A percentile compares a stretch with the other conserved stretches of the same genome.
These are phyloP conservation scores for Conoideocrella luteorostrata DNA, from an alignment of 2,329 filamentous ascomycete genomes.

Conservation along the genomic window DNA sequence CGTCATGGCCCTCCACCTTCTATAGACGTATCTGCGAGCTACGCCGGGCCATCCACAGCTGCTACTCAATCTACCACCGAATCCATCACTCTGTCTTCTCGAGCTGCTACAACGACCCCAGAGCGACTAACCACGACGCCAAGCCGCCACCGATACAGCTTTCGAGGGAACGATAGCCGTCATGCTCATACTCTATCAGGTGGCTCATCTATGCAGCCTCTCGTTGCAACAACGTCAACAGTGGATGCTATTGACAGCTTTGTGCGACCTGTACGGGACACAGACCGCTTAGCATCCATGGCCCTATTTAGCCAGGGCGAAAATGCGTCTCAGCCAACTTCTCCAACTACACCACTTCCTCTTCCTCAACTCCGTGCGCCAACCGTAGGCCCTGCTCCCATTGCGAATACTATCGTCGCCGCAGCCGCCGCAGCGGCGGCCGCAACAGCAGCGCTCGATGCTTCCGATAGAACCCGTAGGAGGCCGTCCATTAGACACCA, in stretches of 20 bases:
- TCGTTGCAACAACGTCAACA: slow-evolving; percentile 59
- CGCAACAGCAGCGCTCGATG: slow-evolving; percentile 42
- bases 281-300: slow-evolving; percentile 80
- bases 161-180: slow-evolving; percentile 44
- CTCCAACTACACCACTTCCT: slow-evolving; percentile 76
- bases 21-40: slow-evolving; percentile 42
- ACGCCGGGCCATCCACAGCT: slow-evolving; percentile 31
- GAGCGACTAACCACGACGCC: slow-evolving; percentile 16
- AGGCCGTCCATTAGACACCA: slow-evolving; percentile 87
- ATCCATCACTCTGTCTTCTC: slow-evolving; percentile 13
- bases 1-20: slow-evolving; percentile 78
- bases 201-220: slow-evolving; percentile 50
- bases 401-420: slow-evolving; percentile 41
- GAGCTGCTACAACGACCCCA: slow-evolving; percentile 9
- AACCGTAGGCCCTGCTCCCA: slow-evolving; percentile 39
- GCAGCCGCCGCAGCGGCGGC: slow-evolving; percentile 35
- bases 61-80: slow-evolving; percentile 20
- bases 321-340: slow-evolving; percentile 82
- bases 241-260: slow-evolving; percentile 68
- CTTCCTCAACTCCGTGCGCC: slow-evolving; percentile 54
- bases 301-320: slow-evolving; percentile 61
- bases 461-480: slow-evolving; percentile 52
- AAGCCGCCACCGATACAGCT: slow-evolving; percentile 43
- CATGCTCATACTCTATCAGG: slow-evolving; percentile 42
- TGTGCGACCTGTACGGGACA: slow-evolving; percentile 72